Conservation (phyloP, 495 filamentous ascomycete species). For the Penicillium goetzii region DNA sequence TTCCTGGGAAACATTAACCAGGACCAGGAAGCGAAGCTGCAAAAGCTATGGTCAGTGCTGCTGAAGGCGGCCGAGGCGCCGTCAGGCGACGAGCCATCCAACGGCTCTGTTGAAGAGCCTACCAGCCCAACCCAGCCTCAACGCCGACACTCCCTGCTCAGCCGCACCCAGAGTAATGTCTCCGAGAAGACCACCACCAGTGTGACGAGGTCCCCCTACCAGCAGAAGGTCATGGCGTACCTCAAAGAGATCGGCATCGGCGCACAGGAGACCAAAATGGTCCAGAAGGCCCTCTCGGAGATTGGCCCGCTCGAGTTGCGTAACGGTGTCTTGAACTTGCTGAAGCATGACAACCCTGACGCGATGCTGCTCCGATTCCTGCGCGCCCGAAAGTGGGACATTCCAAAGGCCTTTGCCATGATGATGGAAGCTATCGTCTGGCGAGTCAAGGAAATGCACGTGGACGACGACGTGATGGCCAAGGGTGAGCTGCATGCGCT, state of each 20-base stretch:
- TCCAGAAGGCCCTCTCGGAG: slow-evolving; percentile 34
- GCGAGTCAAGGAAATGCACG: slow-evolving; percentile 76
- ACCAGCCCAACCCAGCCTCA: slow-evolving; percentile 26
- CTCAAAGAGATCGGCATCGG: slow-evolving; percentile 34
- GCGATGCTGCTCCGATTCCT: slow-evolving; percentile 87
- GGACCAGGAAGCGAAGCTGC: slow-evolving; percentile 82
- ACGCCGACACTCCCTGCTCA: slow-evolving; percentile 31
- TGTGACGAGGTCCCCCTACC: slow-evolving; percentile 17
- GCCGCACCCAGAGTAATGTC: slow-evolving; percentile 34
- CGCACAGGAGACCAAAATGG: slow-evolving; percentile 32
- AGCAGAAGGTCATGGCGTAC: slow-evolving; percentile 30
- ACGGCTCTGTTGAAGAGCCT: slow-evolving; percentile 13
- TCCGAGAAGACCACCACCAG: slow-evolving; percentile 28
- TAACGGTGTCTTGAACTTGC: slow-evolving; percentile 77
- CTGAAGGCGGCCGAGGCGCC: slow-evolving; percentile 70
- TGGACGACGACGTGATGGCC: slow-evolving; percentile 79
- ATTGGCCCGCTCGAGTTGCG: slow-evolving; percentile 72
- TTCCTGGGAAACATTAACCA: slow-evolving; percentile 80
- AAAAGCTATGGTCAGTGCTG: slow-evolving; percentile 76
- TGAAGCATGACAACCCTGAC: slow-evolving; percentile 93
- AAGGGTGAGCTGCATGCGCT: slow-evolving; percentile 72
- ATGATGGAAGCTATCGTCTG: slow-evolving; percentile 87
- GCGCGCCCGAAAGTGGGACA: slow-evolving; percentile 92
- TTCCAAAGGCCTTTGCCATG: slow-evolving; percentile 88
- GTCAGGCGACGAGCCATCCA: slow-evolving; percentile 21